These are phyloP conservation scores for Peltaster fructicola DNA, from an alignment of 2,329 filamentous ascomycete species.

Conservation along the genomic window DNA sequence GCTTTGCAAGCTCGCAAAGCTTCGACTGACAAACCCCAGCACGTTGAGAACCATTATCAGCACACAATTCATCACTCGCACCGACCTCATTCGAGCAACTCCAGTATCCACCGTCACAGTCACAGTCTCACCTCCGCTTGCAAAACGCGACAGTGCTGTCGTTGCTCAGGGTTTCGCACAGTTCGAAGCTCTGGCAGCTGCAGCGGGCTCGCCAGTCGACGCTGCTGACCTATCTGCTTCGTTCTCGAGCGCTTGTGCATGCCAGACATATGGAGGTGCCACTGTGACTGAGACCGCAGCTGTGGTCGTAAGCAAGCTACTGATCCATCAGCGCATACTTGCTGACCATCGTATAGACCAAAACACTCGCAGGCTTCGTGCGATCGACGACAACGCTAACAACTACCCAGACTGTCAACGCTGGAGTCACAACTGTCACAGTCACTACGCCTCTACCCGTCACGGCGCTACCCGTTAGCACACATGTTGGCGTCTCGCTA, in stretches of 20 bases:
- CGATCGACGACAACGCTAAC: conserved; percentile 8
- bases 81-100: conserved; percentile 7
- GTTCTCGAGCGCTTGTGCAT: conserved; percentile 19
- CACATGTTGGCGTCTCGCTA: too few relatives aligned
- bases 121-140: conserved; percentile 6
- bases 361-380: conserved; percentile 9
- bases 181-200: conserved; percentile 1
- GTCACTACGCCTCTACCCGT: not conserved
- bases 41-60: conserved; percentile 7
- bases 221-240: conserved; percentile 9
- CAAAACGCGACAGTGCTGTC: conserved; percentile 7
- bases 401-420: conserved; percentile 7
- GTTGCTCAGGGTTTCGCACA: not conserved
- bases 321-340: not conserved
- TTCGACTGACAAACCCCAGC: conserved; percentile 2
- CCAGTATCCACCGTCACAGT: conserved; percentile 12
- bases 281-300: conserved; percentile 14
- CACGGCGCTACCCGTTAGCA: too few relatives aligned
- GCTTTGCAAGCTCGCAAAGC: not conserved
- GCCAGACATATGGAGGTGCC: conserved; percentile 10
- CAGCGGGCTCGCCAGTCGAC: not conserved
- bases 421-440: conserved; percentile 8
- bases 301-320: conserved; percentile 6
- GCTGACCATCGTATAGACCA: conserved; percentile 6
- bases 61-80: conserved; percentile 9